Evolutionary conservation across 164 flowering plant genomes (phyloP), one percentile per base, ranked within the genome.

Genomic region (Brasenia schreberi): DNA sequence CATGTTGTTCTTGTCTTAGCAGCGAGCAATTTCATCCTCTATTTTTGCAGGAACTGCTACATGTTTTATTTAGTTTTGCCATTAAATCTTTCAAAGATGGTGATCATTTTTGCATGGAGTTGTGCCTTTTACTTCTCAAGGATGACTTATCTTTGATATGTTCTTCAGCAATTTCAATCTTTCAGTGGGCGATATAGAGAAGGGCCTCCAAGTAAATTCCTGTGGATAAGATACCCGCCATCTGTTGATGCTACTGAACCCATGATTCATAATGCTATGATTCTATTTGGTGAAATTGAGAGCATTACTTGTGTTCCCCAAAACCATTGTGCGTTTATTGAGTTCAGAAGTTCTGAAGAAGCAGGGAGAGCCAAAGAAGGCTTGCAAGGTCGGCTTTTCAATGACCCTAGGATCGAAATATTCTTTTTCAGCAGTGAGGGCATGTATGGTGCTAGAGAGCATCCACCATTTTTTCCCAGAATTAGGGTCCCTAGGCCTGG

Each of bases 291-390:
- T 59, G 99, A 94, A 77, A 94, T 94, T 65, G 97, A 89, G 78
- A 77, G 86, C 62, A 88, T 94, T 39, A 94, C 77, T 71, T 83
- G 87, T 68, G 87, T 81, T 62, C 90, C 91, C 5, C 73, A 87
- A 18, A 82, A 88, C 67, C 73, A 91, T 64, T 87, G 81, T 68
- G 76, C 99, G 0, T 87, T 89, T 75, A 97, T 94, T 18, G 97
- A 88, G 67, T 94, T 94, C 67, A 81, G 99, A 76, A 94, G 97
- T 72, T 78, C 85, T 4, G 99, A 94, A 70, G 99, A 94, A 75
- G 99, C 99, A 64, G 77, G 87, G 18, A 90, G 90, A 59, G 97
- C 96, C n/a, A 94, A 94, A 69, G 99, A 94, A 69, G 97, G 96
- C n/a, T 69, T 84, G 71, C 92, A 94, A 71, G 99, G 99, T 2